phyloP scores from a whole-genome alignment of 1,139 yeast genomes.

The Protomyces inundatus region DNA sequence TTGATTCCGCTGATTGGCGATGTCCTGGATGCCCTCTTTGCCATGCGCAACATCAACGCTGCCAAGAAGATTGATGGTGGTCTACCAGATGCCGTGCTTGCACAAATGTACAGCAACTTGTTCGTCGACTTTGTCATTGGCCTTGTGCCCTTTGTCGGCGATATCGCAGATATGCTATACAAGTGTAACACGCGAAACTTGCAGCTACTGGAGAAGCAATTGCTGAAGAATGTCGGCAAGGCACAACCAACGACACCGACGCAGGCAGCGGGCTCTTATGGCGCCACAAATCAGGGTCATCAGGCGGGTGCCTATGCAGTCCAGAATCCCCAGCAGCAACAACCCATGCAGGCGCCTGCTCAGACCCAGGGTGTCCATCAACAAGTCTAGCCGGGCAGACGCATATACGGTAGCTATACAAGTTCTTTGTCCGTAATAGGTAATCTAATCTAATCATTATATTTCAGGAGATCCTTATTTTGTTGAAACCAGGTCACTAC shows the following conservation, averaged over 20 bases:
- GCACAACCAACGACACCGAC: not conserved
- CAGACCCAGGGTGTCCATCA: not conserved
- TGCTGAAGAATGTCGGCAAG: conserved; percentile 34
- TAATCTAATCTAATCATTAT: not conserved
- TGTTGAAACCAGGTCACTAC: conserved; percentile 19
- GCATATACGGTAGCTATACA: not conserved
- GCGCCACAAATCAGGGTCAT: not conserved
- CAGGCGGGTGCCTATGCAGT: not conserved
- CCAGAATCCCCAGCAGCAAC: not conserved
- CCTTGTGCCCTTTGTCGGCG: conserved; percentile 68
- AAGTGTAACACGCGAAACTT: conserved; percentile 72
- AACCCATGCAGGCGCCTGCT: not conserved
- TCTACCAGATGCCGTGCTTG: conserved; percentile 48
- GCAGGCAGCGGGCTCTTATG: not conserved
- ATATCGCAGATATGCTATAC: conserved; percentile 50
- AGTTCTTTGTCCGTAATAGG: too few relatives aligned
- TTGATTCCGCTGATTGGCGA: conserved; percentile 66
- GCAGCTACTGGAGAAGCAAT: conserved; percentile 53
- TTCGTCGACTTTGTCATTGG: conserved; percentile 66
- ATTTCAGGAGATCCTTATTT: conserved; percentile 14
- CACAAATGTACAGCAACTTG: conserved; percentile 58
- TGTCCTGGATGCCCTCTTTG: conserved; percentile 48
- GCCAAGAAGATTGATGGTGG: conserved; percentile 49
- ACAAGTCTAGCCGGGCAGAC: not conserved
- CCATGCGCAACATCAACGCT: conserved; percentile 47